Percentiles rank a stretch among this genome's conserved stretches.
Evolutionary conservation across 1,284 basidiomycete genomes (phyloP).

Genomic region (Moniliophthora roreri): DNA sequence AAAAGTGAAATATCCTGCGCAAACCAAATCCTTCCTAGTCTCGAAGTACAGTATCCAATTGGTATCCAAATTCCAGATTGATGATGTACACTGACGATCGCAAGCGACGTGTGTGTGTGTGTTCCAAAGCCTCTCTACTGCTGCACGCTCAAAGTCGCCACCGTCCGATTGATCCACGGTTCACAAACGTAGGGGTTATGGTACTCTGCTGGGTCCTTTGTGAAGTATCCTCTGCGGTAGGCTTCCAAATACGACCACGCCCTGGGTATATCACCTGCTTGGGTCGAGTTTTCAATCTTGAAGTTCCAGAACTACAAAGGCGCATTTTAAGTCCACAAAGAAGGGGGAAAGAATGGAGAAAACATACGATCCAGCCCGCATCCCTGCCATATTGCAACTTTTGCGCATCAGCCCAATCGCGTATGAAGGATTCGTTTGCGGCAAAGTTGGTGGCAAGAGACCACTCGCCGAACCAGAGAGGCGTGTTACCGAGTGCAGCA

Average conservation of each 20-base stretch:
- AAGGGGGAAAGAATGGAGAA: not conserved
- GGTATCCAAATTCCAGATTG: no score
- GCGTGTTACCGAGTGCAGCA: constrained; percentile 47
- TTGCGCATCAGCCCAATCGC: constrained; percentile 78
- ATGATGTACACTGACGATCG: no score
- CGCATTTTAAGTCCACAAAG: not conserved
- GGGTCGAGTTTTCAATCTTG: constrained; percentile 58
- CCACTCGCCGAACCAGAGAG: constrained; percentile 74
- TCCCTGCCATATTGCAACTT: constrained; percentile 64
- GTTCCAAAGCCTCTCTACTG: no score
- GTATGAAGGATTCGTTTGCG: constrained; percentile 61
- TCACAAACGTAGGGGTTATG: constrained; percentile 63
- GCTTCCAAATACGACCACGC: constrained; percentile 78
- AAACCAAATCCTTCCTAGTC: no score
- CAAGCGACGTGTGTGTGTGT: no score
- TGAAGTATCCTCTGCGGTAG: constrained; percentile 57
- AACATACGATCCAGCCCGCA: constrained; percentile 68
- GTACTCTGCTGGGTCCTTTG: constrained; percentile 55
- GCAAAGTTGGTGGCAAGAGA: constrained; percentile 66
- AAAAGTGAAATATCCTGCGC: no score
- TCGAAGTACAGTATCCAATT: no score
- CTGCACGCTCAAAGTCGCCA: no score
- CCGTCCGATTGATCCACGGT: constrained; percentile 33
- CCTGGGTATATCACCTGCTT: constrained; percentile 48
- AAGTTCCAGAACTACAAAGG: constrained; percentile 74